phyloP scores from a whole-genome alignment of 805 yeast species.

The Cyberlindnera amylophila region DNA sequence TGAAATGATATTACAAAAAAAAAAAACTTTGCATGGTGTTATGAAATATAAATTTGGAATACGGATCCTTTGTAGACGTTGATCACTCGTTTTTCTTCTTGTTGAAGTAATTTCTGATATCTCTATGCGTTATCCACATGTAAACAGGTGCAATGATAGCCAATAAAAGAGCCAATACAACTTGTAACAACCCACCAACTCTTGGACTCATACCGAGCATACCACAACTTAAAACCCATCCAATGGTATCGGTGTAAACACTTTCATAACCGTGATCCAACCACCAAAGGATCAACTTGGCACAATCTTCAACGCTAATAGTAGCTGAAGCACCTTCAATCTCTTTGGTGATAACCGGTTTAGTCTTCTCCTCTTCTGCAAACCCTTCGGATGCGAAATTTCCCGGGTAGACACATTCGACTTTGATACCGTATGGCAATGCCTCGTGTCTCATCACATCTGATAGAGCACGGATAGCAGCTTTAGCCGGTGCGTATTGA shows the following conservation, averaged over 20 bases:
- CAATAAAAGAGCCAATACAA: constrained; percentile 43
- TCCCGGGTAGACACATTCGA: constrained; percentile 81
- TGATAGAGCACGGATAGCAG: constrained; percentile 73
- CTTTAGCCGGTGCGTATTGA: constrained; percentile 86
- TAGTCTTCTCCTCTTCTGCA: constrained; percentile 72
- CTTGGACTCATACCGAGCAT: constrained; percentile 72
- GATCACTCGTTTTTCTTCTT: constrained; percentile 26
- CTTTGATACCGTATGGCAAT: constrained; percentile 58
- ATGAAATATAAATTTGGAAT: too few relatives aligned
- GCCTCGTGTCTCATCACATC: constrained; percentile 82
- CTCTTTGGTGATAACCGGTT: constrained; percentile 74
- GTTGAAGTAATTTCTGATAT: constrained; percentile 48
- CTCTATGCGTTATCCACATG: constrained; percentile 42
- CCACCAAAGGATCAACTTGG: constrained; percentile 51
- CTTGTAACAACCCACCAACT: constrained; percentile 49
- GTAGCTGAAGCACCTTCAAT: constrained; percentile 86
- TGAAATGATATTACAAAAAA: too few relatives aligned
- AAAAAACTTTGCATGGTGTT: too few relatives aligned
- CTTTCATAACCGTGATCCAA: constrained; percentile 66
- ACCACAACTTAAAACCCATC: constrained; percentile 71
- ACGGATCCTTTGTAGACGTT: too few relatives aligned
- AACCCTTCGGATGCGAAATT: constrained; percentile 88
- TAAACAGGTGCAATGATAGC: constrained; percentile 58
- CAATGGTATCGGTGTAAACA: constrained; percentile 77
- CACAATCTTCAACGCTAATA: constrained; percentile 63